These are phyloP conservation scores for Exophiala viscosa DNA, from an alignment of 2,329 filamentous ascomycete species.

Conservation along the genomic window DNA sequence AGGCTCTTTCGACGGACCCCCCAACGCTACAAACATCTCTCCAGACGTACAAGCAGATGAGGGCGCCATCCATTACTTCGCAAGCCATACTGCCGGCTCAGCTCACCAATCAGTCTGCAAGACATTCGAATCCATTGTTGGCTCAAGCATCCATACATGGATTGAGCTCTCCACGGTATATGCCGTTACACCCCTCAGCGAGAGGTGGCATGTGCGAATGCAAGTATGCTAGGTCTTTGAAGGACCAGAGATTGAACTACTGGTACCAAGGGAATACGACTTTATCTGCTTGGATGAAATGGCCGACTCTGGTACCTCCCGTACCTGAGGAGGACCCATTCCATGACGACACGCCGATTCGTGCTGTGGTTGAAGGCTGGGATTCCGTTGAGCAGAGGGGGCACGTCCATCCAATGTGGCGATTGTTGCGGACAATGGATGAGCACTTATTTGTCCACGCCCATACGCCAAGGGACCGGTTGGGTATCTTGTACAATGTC, in stretches of 20 bases:
- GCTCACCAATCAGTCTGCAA: background rate
- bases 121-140: no score
- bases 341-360: conserved; percentile 11
- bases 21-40: background rate
- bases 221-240: background rate
- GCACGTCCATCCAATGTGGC: conserved; percentile 10
- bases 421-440: conserved; percentile 7
- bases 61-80: no score
- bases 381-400: conserved; percentile 8
- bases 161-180: background rate
- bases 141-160: background rate
- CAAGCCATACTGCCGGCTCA: background rate
- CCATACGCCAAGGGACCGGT: background rate
- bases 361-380: conserved; percentile 13
- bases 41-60: no score
- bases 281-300: conserved; percentile 5
- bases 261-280: conserved; percentile 6
- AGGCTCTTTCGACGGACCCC: background rate
- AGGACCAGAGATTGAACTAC: conserved; percentile 1
- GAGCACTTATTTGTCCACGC: conserved; percentile 7
- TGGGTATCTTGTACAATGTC: conserved; percentile 5
- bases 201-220: conserved; percentile 1
- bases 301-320: conserved; percentile 1
- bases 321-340: conserved; percentile 1
- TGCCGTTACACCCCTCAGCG: background rate